Conservation (phyloP, 768 basidiomycete species). For the Butyriboletus loyo region DNA sequence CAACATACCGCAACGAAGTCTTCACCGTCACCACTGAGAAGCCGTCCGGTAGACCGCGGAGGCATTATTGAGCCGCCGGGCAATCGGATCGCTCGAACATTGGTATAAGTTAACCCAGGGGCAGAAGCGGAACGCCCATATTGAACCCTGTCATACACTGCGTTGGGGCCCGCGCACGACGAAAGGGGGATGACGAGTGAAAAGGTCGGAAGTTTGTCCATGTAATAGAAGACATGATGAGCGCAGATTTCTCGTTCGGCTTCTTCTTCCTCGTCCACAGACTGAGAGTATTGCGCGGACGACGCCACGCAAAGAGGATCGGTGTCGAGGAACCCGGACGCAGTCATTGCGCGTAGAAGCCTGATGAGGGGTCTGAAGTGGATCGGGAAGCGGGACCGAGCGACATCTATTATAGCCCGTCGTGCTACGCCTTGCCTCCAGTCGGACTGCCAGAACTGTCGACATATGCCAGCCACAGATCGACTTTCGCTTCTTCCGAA, state of each 20-base stretch:
- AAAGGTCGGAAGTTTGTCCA: slow-evolving; percentile 67
- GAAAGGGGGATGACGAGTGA: slow-evolving; percentile 68
- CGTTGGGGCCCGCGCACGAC: slow-evolving; percentile 63
- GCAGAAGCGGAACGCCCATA: slow-evolving; percentile 49
- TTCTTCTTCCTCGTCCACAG: slow-evolving; percentile 37
- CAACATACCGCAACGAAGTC: slow-evolving; percentile 69
- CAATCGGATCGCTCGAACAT: slow-evolving; percentile 62
- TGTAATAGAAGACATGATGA: slow-evolving; percentile 70
- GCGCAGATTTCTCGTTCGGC: slow-evolving; percentile 59
- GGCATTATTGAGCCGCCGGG: slow-evolving; percentile 77
- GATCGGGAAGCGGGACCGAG: slow-evolving; percentile 79
- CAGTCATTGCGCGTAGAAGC: slow-evolving; percentile 75
- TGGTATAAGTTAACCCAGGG: slow-evolving; percentile 58
- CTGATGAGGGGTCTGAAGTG: slow-evolving; percentile 67
- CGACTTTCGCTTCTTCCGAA: slow-evolving; percentile 68
- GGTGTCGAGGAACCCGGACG: slow-evolving; percentile 71
- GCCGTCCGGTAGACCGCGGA: slow-evolving; percentile 59
- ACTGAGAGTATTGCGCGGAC: slow-evolving; percentile 42
- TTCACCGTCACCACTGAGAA: slow-evolving; percentile 69
- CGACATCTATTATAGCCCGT: slow-evolving; percentile 78
- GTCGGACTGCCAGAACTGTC: slow-evolving; percentile 82
- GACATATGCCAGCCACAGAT: slow-evolving; percentile 65
- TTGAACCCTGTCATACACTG: slow-evolving; percentile 66
- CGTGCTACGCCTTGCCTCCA: slow-evolving; percentile 66
- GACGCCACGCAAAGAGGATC: slow-evolving; percentile 55